Conservation (phyloP, 73 alveolate genomes). For the Paramecium primaurelia region DNA sequence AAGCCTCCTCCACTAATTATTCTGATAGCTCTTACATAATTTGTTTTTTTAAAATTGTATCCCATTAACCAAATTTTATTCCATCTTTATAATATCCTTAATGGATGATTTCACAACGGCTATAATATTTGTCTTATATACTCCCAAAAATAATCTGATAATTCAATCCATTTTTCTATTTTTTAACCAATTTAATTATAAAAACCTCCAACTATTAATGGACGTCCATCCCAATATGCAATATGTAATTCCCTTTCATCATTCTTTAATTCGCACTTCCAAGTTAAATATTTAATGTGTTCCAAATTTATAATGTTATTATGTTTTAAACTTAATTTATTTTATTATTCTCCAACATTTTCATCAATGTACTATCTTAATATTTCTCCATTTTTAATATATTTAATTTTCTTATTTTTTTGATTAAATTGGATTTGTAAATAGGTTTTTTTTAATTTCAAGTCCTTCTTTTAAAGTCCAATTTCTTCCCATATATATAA, state of each 20-base stretch:
- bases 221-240: background rate
- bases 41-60: background rate
- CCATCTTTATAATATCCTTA: background rate
- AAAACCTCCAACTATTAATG: background rate
- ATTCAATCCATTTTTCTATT: background rate
- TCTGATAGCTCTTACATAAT: background rate
- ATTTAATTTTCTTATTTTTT: background rate
- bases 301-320: background rate
- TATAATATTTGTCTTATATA: background rate
- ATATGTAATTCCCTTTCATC: background rate
- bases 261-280: background rate
- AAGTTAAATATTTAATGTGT: background rate
- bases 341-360: background rate
- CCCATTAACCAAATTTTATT: background rate
- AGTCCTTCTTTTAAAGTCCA: background rate
- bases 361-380: background rate
- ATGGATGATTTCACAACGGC: background rate
- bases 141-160: background rate
- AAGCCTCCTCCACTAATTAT: background rate
- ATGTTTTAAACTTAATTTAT: background rate
- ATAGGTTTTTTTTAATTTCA: background rate
- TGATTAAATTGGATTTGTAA: background rate
- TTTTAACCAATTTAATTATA: background rate
- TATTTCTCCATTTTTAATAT: background rate
- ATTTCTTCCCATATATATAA: background rate